Base-by-base conservation (phyloP, 305 asterid genomes). In the Solanum hybrid region DNA sequence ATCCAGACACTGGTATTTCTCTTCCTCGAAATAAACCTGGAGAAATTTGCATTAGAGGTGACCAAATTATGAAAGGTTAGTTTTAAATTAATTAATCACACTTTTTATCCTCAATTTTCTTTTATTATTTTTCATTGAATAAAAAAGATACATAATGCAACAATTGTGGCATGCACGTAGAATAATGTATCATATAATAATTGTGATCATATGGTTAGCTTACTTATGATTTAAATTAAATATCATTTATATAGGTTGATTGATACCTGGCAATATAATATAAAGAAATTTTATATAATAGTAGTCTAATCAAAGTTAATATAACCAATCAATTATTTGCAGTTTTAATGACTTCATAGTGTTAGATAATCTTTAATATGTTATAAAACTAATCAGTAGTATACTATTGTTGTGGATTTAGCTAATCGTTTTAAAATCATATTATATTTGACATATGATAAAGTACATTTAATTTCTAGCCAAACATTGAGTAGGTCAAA, bases 41-140 rank as follows among this genome's bases (percentile, higher is more conserved):
- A 11, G 99, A 97, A 86, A 97, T 97, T 61, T 96, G 98, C 81
- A 97, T 97, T 1, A 89, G 97, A 39, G 99, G 99, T 2, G 96
- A 96, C 41, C 98, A 97, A 34, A 96, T 97, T 95, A 97, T 97
- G 99, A 96, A 96, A 94, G 99, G 99, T 96, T 92, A 27, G 41
- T 70, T 15, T 24, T 2, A 82, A 2, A 57, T 57, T 57, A 26
- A 7, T 15, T 77, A 37, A 11, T 86, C 11, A n/a, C 45, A 80
- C 33, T 61, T 24, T 36, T 38, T 6, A 24, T 37, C 27, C 10
- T 80, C 65, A 37, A n/a, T 80, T 80, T 15, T 37, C 61, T 12
- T 24, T 80, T 76, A 75, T 41, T 12, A 41, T 41, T 41, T 41
- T 11, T 11, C 57, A 41, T 41, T 33, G 26, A 75, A 29, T 29